phyloP scores from a whole-genome alignment of 164 flowering plant species.

The Houttuynia cordata region DNA sequence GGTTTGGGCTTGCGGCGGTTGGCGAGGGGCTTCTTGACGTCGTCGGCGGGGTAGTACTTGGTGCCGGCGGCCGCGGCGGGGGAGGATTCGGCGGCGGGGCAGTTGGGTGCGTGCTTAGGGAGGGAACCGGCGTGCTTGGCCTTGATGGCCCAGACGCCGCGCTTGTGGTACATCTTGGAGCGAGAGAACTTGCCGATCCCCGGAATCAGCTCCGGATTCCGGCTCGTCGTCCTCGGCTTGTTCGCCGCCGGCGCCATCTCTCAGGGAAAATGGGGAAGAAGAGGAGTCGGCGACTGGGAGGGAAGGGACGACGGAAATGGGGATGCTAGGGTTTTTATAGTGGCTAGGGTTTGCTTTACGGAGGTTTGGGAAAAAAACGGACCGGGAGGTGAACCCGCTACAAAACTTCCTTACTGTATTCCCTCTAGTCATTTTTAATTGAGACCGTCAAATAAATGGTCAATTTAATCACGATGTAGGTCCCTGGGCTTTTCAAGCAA shows the following conservation, averaged over 20 bases:
- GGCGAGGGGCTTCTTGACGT: conserved; percentile 61
- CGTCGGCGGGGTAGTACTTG: conserved; percentile 88
- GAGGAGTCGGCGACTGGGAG: not conserved
- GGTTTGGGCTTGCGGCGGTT: conserved; percentile 48
- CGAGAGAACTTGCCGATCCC: conserved; percentile 64
- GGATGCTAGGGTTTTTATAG: not conserved
- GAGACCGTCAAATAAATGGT: no score
- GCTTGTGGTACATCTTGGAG: conserved; percentile 83
- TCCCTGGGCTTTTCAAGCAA: no score
- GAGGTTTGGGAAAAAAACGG: no score
- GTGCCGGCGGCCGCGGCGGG: conserved; percentile 25
- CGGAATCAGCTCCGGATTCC: conserved; percentile 61
- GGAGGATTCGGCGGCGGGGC: conserved; percentile 17
- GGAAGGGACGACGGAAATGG: not conserved
- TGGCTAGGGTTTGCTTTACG: not conserved
- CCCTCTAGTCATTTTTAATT: no score
- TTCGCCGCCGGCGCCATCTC: conserved; percentile 56
- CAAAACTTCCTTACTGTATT: no score
- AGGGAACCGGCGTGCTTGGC: conserved; percentile 83
- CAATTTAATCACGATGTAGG: no score
- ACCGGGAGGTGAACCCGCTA: not conserved
- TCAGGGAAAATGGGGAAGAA: not conserved
- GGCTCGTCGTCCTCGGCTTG: conserved; percentile 13
- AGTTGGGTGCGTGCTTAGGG: conserved; percentile 41
- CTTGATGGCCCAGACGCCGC: conserved; percentile 94